Percentiles rank a stretch among this genome's conserved stretches.
phyloP scores from a whole-genome alignment of 2,329 filamentous ascomycete species.

The Teratosphaeria pseudoeucalypti region DNA sequence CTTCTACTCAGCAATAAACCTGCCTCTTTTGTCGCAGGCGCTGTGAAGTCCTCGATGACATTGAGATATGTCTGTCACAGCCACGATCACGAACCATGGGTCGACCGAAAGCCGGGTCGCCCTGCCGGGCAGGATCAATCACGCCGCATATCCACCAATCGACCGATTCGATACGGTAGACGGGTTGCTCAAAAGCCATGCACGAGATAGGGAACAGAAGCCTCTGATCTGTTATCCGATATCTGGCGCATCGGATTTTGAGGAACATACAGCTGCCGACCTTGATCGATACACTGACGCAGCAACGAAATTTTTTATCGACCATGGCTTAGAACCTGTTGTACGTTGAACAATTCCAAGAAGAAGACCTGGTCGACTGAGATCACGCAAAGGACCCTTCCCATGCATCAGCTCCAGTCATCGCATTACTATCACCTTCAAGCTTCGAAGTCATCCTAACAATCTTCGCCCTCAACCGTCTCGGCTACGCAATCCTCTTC shows the following conservation, averaged over 20 bases:
- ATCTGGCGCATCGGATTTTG: conserved; percentile 18
- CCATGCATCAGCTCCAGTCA: conserved; percentile 24
- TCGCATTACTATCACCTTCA: conserved; percentile 44
- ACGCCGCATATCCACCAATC: conserved; percentile 14
- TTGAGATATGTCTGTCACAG: neutral
- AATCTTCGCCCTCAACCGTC: conserved; percentile 42
- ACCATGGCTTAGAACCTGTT: conserved; percentile 17
- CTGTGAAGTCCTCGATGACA: neutral
- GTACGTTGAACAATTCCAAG: conserved; percentile 8
- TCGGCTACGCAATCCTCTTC: conserved; percentile 46
- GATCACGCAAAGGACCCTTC: conserved; percentile 10
- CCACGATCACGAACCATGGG: neutral
- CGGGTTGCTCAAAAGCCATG: conserved; percentile 23
- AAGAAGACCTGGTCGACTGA: neutral
- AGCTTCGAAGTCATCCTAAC: conserved; percentile 47
- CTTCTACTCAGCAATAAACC: too few species aligned
- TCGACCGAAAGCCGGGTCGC: neutral
- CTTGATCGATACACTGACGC: conserved; percentile 20
- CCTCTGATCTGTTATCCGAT: conserved; percentile 23
- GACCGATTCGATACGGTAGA: conserved; percentile 23
- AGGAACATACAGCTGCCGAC: conserved; percentile 19
- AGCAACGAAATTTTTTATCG: conserved; percentile 16
- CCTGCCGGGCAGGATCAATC: neutral
- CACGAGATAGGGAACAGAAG: conserved; percentile 17
- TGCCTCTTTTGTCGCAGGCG: too few species aligned